Percentiles rank a stretch among this genome's conserved stretches.
phyloP scores from a whole-genome alignment of 352 stramenopile species.

The Phytophthora citrophthora region DNA sequence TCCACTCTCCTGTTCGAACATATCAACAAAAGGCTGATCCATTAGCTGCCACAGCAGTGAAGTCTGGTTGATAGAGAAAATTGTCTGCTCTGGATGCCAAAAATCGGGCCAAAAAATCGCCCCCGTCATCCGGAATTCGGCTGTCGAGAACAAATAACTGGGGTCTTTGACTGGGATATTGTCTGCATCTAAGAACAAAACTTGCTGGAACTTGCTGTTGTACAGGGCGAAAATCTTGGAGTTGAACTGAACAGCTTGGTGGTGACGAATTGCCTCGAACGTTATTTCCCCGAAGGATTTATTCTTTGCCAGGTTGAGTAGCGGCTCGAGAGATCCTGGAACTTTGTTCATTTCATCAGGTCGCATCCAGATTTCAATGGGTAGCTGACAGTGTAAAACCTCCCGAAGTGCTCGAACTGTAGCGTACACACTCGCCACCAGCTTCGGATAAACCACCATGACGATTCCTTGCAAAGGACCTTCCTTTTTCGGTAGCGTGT shows the following conservation, averaged over 20 bases:
- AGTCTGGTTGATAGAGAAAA: constrained; percentile 27
- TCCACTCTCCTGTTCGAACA: constrained; percentile 74
- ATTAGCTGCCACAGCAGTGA: constrained; percentile 52
- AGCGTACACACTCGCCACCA: constrained; percentile 40
- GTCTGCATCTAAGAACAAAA: constrained; percentile 67
- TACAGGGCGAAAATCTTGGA: constrained; percentile 56
- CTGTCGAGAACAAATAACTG: constrained; percentile 53
- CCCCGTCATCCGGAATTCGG: constrained; percentile 15
- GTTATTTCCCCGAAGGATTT: constrained; percentile 22
- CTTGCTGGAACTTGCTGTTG: constrained; percentile 47
- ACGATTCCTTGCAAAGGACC: constrained; percentile 37
- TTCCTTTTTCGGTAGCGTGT: constrained; percentile 13
- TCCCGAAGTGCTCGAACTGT: constrained; percentile 38
- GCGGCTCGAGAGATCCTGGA: constrained; percentile 14
- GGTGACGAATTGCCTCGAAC: constrained; percentile 31
- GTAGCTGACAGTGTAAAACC: constrained; percentile 40
- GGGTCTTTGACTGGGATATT: constrained; percentile 55
- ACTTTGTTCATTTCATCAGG: constrained; percentile 38
- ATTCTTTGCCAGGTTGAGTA: constrained; percentile 28
- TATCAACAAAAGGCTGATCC: constrained; percentile 50
- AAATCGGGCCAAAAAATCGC: constrained; percentile 34
- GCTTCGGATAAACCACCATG: constrained; percentile 60
- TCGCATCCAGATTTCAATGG: constrained; percentile 63
- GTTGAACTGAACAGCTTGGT: constrained; percentile 42
- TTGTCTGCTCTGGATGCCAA: constrained; percentile 29